Evolutionary conservation across 495 filamentous ascomycete genomes (phyloP).

Genomic region (Evernia prunastri): DNA sequence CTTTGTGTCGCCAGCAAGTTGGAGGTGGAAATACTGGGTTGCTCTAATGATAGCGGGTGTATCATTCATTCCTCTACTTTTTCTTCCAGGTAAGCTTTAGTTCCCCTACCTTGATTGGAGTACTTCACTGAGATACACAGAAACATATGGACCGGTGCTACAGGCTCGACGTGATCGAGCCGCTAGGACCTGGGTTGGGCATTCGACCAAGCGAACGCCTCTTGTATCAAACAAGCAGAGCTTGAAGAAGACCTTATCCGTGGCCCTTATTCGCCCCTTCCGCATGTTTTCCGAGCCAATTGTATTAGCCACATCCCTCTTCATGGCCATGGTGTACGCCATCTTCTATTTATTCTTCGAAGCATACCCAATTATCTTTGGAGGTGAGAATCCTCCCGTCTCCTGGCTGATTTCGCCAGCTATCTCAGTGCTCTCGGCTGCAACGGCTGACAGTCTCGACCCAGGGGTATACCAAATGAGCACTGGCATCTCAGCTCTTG

Average conservation of each 20-base stretch:
- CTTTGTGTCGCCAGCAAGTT: constrained; percentile 32
- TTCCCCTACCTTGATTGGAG: background rate
- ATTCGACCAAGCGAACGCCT: background rate
- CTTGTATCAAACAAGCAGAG: background rate
- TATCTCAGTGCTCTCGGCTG: background rate
- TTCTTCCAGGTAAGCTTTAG: constrained; percentile 4
- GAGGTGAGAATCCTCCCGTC: constrained; percentile 26
- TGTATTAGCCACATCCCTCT: constrained; percentile 50
- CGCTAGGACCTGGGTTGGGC: background rate
- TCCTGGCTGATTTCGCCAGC: background rate
- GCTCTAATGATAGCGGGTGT: constrained; percentile 5
- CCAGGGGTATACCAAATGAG: constrained; percentile 38
- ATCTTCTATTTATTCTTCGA: constrained; percentile 62
- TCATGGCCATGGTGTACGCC: constrained; percentile 50
- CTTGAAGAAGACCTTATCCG: constrained; percentile 1
- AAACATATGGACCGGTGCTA: constrained; percentile 18
- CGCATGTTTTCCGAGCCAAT: constrained; percentile 52
- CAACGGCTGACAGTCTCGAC: background rate
- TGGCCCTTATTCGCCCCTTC: constrained; percentile 44
- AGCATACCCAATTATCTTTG: constrained; percentile 49
- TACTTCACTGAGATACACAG: background rate
- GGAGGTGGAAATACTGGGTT: constrained; percentile 10
- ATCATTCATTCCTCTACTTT: background rate
- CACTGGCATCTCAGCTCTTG: constrained; percentile 32
- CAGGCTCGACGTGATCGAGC: constrained; percentile 4